Conservation (phyloP, 1,284 basidiomycete species). For the Ceratobasidium sp. region DNA sequence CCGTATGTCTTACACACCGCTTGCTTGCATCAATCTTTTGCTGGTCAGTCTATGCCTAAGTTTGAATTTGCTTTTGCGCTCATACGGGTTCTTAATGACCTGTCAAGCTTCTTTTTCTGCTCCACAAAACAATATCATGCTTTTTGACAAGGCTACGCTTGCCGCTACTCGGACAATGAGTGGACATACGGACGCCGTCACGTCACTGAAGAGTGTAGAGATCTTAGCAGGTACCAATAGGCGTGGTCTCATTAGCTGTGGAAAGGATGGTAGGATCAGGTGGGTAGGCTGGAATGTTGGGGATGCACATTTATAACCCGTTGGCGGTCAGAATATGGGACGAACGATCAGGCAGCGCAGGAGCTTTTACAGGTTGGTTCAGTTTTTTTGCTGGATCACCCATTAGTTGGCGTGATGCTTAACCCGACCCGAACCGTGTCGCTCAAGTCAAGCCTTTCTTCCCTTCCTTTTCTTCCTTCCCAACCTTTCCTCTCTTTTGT, state of each 20-base stretch:
- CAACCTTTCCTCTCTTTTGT: not conserved
- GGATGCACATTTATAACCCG: not conserved
- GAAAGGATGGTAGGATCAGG: conserved; percentile 47
- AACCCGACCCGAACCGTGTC: conserved; percentile 42
- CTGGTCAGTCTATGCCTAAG: conserved; percentile 28
- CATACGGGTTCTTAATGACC: conserved; percentile 27
- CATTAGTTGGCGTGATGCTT: conserved; percentile 44
- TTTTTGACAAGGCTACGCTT: conserved; percentile 44
- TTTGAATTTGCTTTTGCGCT: conserved; percentile 26
- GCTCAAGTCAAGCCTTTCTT: conserved; percentile 46
- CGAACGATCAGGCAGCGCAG: conserved; percentile 38
- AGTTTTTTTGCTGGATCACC: conserved; percentile 39
- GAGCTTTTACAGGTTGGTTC: conserved; percentile 45
- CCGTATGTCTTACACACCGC: conserved; percentile 44
- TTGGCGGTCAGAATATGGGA: conserved; percentile 32
- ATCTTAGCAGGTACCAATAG: conserved; percentile 40
- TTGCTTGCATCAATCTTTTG: conserved; percentile 44
- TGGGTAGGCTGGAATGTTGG: not conserved
- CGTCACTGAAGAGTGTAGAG: conserved; percentile 39
- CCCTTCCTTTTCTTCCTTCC: not conserved
- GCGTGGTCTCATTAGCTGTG: conserved; percentile 44
- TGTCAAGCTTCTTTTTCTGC: conserved; percentile 42
- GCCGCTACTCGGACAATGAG: conserved; percentile 42
- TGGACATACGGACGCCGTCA: conserved; percentile 46
- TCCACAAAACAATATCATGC: conserved; percentile 43